Evolutionary conservation across 768 basidiomycete species (phyloP), one percentile per base, ranked within the genome.

Genomic region (Mycena vitilis): DNA sequence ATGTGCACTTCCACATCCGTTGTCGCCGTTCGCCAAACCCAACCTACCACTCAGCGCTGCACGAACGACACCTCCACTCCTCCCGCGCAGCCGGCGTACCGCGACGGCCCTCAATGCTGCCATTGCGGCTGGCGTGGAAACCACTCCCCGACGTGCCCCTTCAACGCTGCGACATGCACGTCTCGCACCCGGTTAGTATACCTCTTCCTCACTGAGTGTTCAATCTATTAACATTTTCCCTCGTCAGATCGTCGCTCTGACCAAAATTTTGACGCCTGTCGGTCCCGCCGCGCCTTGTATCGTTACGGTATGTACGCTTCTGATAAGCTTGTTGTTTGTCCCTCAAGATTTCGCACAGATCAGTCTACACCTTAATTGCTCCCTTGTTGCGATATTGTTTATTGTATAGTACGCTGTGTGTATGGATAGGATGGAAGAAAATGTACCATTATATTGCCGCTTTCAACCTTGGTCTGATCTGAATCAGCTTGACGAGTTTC

Each of bases 101-200:
- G 63, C 38, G 58, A 56, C 53, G 65, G 65, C 18, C 68, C 68
- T 0, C 68, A 69, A 51, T 69, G 68, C 68, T 69, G 68, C 53
- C 59, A 65, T 36, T 69, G 68, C 30, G 68, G 68, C 53, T 61
- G 52, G 38, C 59, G 63, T 25, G 68, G 68, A 36, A 60, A 37
- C 53, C 68, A 69, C 63, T 60, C 59, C 11, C 20, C 58, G 6
- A 23, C 52, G 15, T 69, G 68, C 49, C 63, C 54, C 23, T 69
- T 69, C 49, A 65, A 69, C 53, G 59, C 68, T 20, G 45, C 68
- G 23, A 69, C 68, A 34, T 64, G 68, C 52, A 15, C 44, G 18
- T 53, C 40, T 6, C 25, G 53, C 18, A 18, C 54, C 38, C 23
- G 64, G 64, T 65, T 8, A 53, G 57, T 11, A 38, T 55, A 38